Conservation (phyloP, 257 asterid species). For the Solanum paucissectum region DNA sequence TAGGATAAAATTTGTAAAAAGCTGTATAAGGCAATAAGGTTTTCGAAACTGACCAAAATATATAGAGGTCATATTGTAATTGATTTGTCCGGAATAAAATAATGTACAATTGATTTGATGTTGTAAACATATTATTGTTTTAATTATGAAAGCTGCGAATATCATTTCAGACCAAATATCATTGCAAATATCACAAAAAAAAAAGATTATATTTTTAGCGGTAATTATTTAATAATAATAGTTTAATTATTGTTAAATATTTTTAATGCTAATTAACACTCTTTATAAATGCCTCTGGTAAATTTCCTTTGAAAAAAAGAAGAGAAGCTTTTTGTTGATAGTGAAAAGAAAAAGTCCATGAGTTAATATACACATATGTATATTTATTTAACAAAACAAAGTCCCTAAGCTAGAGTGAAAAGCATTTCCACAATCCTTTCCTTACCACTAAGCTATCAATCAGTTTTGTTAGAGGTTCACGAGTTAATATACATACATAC, state of each 20-base stretch:
- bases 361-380: too few relatives aligned
- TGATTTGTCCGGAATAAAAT: neutral
- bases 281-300: accelerated
- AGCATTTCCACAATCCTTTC: too few relatives aligned
- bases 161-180: neutral
- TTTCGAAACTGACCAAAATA: neutral
- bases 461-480: too few relatives aligned
- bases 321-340: too few relatives aligned
- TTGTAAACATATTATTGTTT: neutral
- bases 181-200: neutral
- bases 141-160: neutral
- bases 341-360: too few relatives aligned
- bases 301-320: too few relatives aligned
- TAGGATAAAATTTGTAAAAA: neutral
- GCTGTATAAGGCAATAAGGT: neutral
- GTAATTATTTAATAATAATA: too few relatives aligned
- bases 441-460: too few relatives aligned
- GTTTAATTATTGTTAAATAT: accelerated
- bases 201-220: neutral
- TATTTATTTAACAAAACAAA: too few relatives aligned
- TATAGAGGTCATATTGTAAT: neutral
- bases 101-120: neutral
- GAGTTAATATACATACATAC: too few relatives aligned
- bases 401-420: too few relatives aligned
- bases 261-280: accelerated